These are phyloP conservation scores for Leptographium lundbergii DNA, from an alignment of 2,329 filamentous ascomycete genomes.

Conservation along the genomic window DNA sequence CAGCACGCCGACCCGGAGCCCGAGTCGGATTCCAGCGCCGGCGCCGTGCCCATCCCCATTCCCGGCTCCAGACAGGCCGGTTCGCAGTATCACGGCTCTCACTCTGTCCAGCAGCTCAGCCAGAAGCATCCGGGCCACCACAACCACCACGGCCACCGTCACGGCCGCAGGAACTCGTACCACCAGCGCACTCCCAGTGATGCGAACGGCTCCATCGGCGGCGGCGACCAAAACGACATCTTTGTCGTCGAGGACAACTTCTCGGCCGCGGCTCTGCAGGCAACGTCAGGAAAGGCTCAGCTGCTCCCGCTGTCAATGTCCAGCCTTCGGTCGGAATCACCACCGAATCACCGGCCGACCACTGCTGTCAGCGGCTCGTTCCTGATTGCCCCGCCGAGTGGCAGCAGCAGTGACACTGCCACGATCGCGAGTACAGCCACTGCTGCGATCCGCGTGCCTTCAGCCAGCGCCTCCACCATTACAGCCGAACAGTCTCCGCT, in stretches of 20 bases:
- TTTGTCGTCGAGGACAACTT: background rate
- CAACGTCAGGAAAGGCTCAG: background rate
- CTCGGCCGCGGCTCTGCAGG: background rate
- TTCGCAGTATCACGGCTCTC: constrained; percentile 11
- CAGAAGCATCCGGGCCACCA: constrained; percentile 10
- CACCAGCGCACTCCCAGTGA: background rate
- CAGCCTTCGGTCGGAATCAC: background rate
- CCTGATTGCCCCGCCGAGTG: constrained; percentile 3
- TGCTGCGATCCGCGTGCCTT: constrained; percentile 3
- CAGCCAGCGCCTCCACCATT: constrained; percentile 9
- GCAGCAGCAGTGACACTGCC: background rate
- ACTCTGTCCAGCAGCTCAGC: constrained; percentile 10
- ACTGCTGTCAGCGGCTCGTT: constrained; percentile 11
- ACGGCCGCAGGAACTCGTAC: background rate
- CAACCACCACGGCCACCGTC: constrained; percentile 7
- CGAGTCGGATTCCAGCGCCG: constrained; percentile 14
- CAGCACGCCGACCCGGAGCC: constrained; percentile 24
- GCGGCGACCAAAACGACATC: background rate
- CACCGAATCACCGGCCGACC: background rate
- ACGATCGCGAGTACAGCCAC: background rate
- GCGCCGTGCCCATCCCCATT: background rate
- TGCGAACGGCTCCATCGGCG: background rate
- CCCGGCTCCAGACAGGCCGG: constrained; percentile 12
- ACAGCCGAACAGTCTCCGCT: constrained; percentile 15
- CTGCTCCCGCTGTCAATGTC: background rate